A percentile compares a stretch with the other conserved stretches of the same genome.
Evolutionary conservation across 495 filamentous ascomycete genomes (phyloP).

Genomic region (Talaromyces stipitatus): DNA sequence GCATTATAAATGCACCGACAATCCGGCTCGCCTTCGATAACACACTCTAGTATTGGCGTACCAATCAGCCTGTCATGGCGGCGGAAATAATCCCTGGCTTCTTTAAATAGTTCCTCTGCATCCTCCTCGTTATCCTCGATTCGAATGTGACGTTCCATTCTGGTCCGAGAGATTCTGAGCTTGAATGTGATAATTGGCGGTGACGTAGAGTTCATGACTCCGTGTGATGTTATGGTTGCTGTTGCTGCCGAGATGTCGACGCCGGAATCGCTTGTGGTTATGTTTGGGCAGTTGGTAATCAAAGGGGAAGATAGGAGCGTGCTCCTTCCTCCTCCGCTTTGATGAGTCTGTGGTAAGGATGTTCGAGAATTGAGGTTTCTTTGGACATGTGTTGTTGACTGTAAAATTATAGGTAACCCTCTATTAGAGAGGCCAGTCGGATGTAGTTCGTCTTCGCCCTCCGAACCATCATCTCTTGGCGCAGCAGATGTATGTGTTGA

Average conservation of each 20-base stretch:
- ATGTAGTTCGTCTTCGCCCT: background rate
- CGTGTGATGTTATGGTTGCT: background rate
- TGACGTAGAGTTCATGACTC: background rate
- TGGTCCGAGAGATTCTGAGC: background rate
- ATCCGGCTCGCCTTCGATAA: slow-evolving; percentile 1
- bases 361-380: background rate
- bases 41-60: background rate
- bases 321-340: too few relatives aligned
- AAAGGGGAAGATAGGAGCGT: background rate
- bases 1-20: slow-evolving; percentile 5
- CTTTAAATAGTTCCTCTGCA: background rate
- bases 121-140: background rate
- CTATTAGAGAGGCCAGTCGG: background rate
- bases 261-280: background rate
- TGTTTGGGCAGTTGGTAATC: background rate
- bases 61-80: background rate
- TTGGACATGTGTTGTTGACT: background rate
- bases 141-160: slow-evolving; percentile 1
- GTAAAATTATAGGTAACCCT: background rate
- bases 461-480: background rate
- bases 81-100: slow-evolving; percentile 1
- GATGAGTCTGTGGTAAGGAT: background rate
- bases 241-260: background rate
- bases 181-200: background rate
- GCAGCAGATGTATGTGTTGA: background rate